These are phyloP conservation scores for Isabelozyma heimii DNA, from an alignment of 805 yeast genomes.

Conservation along the genomic window DNA sequence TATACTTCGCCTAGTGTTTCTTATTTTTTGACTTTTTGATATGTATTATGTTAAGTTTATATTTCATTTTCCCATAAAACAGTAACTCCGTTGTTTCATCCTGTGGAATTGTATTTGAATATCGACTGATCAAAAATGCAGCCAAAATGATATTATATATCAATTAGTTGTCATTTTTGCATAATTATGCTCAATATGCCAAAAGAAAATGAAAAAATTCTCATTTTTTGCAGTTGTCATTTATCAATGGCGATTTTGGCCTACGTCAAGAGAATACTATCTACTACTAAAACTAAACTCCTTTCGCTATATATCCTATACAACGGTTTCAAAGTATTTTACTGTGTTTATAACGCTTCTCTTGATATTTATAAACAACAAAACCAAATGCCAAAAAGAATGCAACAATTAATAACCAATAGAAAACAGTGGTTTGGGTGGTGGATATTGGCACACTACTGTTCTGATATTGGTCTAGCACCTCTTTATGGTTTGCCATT, in stretches of 20 bases:
- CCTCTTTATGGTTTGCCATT: constrained; percentile 39
- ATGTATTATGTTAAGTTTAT: not conserved
- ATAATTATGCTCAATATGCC: no score
- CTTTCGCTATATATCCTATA: not conserved
- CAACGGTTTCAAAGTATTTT: not conserved
- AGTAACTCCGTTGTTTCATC: constrained; percentile 11
- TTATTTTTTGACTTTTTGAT: not conserved
- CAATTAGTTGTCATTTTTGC: no score
- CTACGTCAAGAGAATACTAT: no score
- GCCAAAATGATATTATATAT: no score
- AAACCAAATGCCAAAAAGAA: not conserved
- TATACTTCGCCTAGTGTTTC: not conserved
- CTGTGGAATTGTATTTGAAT: not conserved
- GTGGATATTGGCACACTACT: constrained; percentile 4
- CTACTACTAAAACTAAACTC: not conserved
- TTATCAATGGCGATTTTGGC: no score
- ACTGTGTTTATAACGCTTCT: not conserved
- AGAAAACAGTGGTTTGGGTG: not conserved
- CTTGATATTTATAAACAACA: not conserved
- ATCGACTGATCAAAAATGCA: not conserved
- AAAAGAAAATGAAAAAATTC: no score
- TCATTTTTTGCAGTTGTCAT: no score
- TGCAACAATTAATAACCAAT: not conserved
- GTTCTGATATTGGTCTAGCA: constrained; percentile 23
- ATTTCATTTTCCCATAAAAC: constrained; percentile 9